Evolutionary conservation across 352 stramenopile genomes (phyloP), one percentile per base, ranked within the genome.

Genomic region (Globisporangium apiculatum): DNA sequence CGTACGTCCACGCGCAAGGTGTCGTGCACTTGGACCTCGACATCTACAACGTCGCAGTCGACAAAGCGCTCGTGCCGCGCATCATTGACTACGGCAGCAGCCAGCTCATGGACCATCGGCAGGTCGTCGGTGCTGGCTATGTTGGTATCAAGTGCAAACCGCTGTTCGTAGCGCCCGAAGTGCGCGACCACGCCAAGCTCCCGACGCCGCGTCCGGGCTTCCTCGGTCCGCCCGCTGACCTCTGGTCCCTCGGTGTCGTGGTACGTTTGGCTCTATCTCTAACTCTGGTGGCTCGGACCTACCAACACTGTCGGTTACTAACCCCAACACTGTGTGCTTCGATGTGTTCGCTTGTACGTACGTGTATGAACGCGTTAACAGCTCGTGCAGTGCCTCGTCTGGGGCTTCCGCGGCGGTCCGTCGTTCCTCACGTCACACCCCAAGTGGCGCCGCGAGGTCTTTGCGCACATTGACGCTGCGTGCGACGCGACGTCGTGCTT

Each of bases 81-180:
- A 68, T 94, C 31, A 87, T 91, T 18, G 83, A 94, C 64, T 94
- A 90, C 67, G 83, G 83, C 42, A 91, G 82, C 68, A 84, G 75
- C 11, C 75, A 87, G 68, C 83, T 87, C 68, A 87, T 89, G 77
- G 74, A 69, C 8, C 77, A 83, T 56, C 78, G 85, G 51, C 77
- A 79, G 40, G 55, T 70, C n/a, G 82, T 77, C 0, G 79, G 82
- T 46, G 62, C 68, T 0, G 24, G 24, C 24, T 73, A 85, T 47
- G 67, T 72, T 14, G 61, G 89, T 4, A 71, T 91, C 65, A 91
- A 91, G 67, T 91, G 87, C 58, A 91, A 91, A 55, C 79, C 82
- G 36, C 66, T 89, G 0, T 91, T 88, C 58, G 82, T 87, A 10
- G 74, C 82, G 6, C 69, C 75, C 11, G 82, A 91, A 63, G 82